Percentiles rank a stretch among this genome's conserved stretches.
phyloP scores from a whole-genome alignment of 2,329 filamentous ascomycete species.

The Alternaria sp. region DNA sequence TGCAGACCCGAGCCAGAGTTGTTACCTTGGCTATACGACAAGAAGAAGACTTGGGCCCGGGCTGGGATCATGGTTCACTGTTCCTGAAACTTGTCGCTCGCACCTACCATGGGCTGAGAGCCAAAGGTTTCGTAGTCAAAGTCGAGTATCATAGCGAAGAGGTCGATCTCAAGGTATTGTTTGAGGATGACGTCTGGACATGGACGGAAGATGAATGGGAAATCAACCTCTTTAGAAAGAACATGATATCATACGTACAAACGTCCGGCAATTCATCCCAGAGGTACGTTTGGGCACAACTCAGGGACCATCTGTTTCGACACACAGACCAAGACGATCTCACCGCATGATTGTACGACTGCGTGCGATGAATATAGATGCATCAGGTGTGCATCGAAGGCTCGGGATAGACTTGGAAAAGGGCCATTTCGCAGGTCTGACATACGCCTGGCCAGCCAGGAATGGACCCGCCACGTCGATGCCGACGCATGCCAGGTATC shows the following conservation, averaged over 20 bases:
- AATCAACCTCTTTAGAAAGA: background rate
- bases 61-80: background rate
- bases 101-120: slow-evolving; percentile 3
- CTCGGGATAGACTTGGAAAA: background rate
- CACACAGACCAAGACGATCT: background rate
- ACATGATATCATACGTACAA: background rate
- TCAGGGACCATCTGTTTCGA: background rate
- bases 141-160: slow-evolving; percentile 6
- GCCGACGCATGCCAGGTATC: background rate
- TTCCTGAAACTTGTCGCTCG: slow-evolving; percentile 2
- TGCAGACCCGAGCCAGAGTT: background rate
- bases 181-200: slow-evolving; percentile 8
- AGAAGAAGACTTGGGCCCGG: background rate
- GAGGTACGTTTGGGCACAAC: background rate
- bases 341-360: background rate
- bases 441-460: background rate
- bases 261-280: background rate
- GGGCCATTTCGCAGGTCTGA: background rate
- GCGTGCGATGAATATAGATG: no score
- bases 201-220: slow-evolving; percentile 9
- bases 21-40: slow-evolving; percentile 5
- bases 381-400: background rate
- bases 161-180: background rate
- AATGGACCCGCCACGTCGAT: background rate
- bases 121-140: slow-evolving; percentile 7